Evolutionary conservation across 108 stramenopile genomes (phyloP).

Genomic region (Mediolabrus comicus): DNA sequence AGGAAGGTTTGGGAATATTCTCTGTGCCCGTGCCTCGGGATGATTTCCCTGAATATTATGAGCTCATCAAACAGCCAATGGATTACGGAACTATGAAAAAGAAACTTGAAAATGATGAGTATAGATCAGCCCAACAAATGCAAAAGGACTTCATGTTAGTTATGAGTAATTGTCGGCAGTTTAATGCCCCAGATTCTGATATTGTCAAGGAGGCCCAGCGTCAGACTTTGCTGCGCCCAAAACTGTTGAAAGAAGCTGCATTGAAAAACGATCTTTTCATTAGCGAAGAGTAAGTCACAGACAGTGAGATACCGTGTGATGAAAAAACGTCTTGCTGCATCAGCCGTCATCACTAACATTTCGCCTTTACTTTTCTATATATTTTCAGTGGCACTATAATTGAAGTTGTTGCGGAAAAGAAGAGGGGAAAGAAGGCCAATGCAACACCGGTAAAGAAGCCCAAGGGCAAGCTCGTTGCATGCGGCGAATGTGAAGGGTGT

Average conservation of each 20-base stretch:
- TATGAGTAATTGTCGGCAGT: slow-evolving; percentile 81
- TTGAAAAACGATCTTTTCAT: slow-evolving; percentile 75
- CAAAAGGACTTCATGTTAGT: slow-evolving; percentile 86
- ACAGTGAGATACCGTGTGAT: neutral
- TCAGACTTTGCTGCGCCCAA: slow-evolving; percentile 72
- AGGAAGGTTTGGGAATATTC: slow-evolving; percentile 69
- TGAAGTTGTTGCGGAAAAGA: slow-evolving; percentile 56
- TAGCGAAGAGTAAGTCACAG: slow-evolving; percentile 53
- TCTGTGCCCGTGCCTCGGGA: slow-evolving; percentile 78
- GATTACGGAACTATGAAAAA: slow-evolving; percentile 84
- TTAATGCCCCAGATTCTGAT: slow-evolving; percentile 78
- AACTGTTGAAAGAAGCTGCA: slow-evolving; percentile 70
- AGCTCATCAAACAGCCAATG: slow-evolving; percentile 80
- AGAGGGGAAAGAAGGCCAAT: slow-evolving; percentile 1
- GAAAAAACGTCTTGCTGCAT: no score
- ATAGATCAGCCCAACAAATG: slow-evolving; percentile 85
- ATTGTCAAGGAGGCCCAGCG: slow-evolving; percentile 78
- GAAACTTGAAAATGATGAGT: slow-evolving; percentile 81
- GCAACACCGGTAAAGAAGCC: slow-evolving; percentile 4
- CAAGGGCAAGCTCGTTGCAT: slow-evolving; percentile 37
- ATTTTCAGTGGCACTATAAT: slow-evolving; percentile 55
- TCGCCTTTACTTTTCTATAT: neutral
- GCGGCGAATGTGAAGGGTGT: slow-evolving; percentile 56
- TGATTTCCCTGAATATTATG: slow-evolving; percentile 89
- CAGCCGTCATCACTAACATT: neutral